Percentiles rank a stretch among this genome's conserved stretches.
Evolutionary conservation across 2,329 filamentous ascomycete genomes (phyloP).

Genomic region (Sordariomycetes sp.): DNA sequence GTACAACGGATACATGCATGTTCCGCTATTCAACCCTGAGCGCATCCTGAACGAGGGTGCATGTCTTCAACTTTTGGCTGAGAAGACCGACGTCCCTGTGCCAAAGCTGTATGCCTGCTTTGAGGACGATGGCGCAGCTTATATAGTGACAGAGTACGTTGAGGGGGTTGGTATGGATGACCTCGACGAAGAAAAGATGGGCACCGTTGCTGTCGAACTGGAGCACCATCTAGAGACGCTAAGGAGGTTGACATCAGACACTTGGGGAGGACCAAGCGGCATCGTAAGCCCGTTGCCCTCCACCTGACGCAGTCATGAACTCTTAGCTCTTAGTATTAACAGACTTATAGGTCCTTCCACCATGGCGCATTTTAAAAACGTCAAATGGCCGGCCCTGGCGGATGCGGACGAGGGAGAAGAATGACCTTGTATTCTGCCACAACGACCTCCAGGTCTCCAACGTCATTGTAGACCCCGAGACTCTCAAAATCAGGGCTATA

Average conservation of each 20-base stretch:
- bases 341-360: too few relatives aligned
- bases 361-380: conserved; percentile 14
- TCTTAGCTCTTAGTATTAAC: too few relatives aligned
- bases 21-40: conserved; percentile 17
- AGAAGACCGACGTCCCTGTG: conserved; percentile 17
- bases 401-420: conserved; percentile 9
- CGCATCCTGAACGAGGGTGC: conserved; percentile 18
- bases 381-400: conserved; percentile 13
- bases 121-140: conserved; percentile 18
- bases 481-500: conserved; percentile 20
- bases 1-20: conserved; percentile 14
- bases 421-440: conserved; percentile 14
- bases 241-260: too few relatives aligned
- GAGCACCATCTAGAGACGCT: conserved; percentile 19
- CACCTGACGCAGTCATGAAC: too few relatives aligned
- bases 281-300: too few relatives aligned
- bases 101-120: conserved; percentile 15
- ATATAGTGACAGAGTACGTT: conserved; percentile 18
- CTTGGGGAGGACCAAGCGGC: too few relatives aligned
- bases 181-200: conserved; percentile 14
- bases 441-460: conserved; percentile 13
- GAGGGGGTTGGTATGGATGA: conserved; percentile 17
- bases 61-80: conserved; percentile 13
- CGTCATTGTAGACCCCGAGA: conserved; percentile 14
- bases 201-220: conserved; percentile 15